phyloP scores from a whole-genome alignment of 2,329 filamentous ascomycete genomes.

The Paecilomyces sp. region DNA sequence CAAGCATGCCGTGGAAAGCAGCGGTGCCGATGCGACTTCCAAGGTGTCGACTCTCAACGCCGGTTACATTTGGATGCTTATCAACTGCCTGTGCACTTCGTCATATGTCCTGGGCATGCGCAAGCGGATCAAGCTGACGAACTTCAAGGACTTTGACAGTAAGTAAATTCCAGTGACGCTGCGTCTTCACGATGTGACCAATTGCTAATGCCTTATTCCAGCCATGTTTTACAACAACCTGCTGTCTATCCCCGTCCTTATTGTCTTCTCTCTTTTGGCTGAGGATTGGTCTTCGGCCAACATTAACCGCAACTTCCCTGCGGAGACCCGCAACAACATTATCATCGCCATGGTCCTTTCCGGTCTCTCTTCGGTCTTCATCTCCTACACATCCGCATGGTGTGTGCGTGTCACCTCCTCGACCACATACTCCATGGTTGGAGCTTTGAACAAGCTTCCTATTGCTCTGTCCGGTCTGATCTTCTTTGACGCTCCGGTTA shows the following conservation, averaged over 20 bases:
- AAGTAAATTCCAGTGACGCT: constrained; percentile 39
- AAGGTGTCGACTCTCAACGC: constrained; percentile 86
- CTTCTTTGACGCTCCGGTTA: constrained; percentile 93
- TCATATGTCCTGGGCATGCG: constrained; percentile 88
- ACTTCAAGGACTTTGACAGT: constrained; percentile 99
- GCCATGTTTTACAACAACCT: constrained; percentile 99
- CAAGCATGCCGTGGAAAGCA: constrained; percentile 67
- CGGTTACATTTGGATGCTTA: constrained; percentile 94
- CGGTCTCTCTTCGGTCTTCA: constrained; percentile 87
- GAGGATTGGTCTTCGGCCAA: constrained; percentile 92
- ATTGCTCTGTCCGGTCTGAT: constrained; percentile 86
- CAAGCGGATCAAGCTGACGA: constrained; percentile 98
- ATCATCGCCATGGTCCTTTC: constrained; percentile 89
- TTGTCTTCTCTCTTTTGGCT: constrained; percentile 70
- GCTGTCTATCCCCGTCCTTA: constrained; percentile 85
- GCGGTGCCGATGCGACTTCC: constrained; percentile 55
- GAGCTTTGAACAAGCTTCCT: constrained; percentile 94
- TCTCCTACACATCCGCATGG: constrained; percentile 99
- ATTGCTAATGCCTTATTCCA: constrained; percentile 35
- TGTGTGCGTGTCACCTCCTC: constrained; percentile 96
- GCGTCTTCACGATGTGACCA: neutral
- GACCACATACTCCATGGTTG: constrained; percentile 98
- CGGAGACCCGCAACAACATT: constrained; percentile 69
- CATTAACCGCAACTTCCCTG: constrained; percentile 78
- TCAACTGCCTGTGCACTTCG: constrained; percentile 93